Evolutionary conservation across 345 rosid species (phyloP).

Genomic region (Chamaenerion angustifolium): DNA sequence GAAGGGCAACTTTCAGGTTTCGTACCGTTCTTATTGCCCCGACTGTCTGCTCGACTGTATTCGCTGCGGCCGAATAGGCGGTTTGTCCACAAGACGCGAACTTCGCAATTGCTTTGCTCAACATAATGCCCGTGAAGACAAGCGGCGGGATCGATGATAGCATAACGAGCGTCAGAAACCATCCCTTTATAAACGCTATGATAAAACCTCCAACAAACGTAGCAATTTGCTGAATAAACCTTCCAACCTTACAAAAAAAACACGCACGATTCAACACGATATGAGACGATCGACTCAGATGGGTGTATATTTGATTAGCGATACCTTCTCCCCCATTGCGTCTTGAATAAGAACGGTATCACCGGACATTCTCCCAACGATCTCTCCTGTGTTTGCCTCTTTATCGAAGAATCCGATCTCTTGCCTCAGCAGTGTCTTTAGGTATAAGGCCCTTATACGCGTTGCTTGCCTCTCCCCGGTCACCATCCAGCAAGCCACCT

Average conservation of each 20-base stretch:
- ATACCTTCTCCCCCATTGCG: conserved; percentile 44
- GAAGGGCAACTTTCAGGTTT: background rate
- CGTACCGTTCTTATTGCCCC: conserved; percentile 38
- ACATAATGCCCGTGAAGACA: conserved; percentile 15
- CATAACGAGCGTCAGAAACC: conserved; percentile 45
- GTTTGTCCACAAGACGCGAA: conserved; percentile 23
- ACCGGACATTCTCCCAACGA: conserved; percentile 38
- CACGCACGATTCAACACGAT: background rate
- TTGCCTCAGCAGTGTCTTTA: conserved; percentile 33
- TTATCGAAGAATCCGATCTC: conserved; percentile 36
- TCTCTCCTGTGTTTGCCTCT: conserved; percentile 35
- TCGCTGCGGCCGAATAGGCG: conserved; percentile 28
- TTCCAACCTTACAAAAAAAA: conserved; percentile 31
- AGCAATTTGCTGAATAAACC: conserved; percentile 22
- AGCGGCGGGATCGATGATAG: conserved; percentile 25
- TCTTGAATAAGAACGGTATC: conserved; percentile 43
- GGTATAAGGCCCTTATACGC: conserved; percentile 24
- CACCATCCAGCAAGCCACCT: conserved; percentile 44
- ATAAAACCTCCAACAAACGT: conserved; percentile 32
- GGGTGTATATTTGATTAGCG: too few species aligned
- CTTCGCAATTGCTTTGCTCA: conserved; percentile 19
- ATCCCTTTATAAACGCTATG: conserved; percentile 28
- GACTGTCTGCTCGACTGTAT: conserved; percentile 22
- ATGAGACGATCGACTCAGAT: too few species aligned
- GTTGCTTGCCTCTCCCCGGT: conserved; percentile 42